These are phyloP conservation scores for Monosporascus sp. DNA, from an alignment of 2,329 filamentous ascomycete species.

Conservation along the genomic window DNA sequence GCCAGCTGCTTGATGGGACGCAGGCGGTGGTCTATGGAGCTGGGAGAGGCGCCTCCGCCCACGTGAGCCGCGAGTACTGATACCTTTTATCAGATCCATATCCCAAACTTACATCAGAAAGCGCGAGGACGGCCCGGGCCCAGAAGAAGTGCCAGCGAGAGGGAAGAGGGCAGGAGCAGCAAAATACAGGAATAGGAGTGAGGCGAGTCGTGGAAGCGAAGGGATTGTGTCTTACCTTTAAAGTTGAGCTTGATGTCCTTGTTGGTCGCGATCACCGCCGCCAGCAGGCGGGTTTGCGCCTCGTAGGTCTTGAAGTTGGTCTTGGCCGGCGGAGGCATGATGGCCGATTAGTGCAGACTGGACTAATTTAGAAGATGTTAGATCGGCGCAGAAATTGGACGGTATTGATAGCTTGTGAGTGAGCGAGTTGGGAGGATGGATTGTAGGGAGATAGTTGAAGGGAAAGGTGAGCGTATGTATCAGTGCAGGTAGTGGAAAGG, in stretches of 20 bases:
- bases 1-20: conserved; percentile 34
- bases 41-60: conserved; percentile 28
- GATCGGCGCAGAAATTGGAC: not conserved
- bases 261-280: conserved; percentile 55
- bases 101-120: not conserved
- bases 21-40: conserved; percentile 33
- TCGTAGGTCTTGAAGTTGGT: conserved; percentile 58
- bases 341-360: conserved; percentile 4
- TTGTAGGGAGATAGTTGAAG: not conserved
- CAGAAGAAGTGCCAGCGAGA: not conserved
- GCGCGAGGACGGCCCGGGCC: not conserved
- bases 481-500: not conserved
- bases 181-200: not conserved
- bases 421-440: not conserved
- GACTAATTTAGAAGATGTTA: conserved; percentile 4
- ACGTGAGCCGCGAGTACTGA: conserved; percentile 19
- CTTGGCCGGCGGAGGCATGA: conserved; percentile 38
- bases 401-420: not conserved
- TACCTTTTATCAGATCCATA: not conserved
- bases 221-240: conserved; percentile 43
- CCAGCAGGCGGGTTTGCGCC: conserved; percentile 53
- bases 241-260: conserved; percentile 52
- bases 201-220: not conserved
- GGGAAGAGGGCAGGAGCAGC: not conserved
- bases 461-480: not conserved